Conservation (phyloP, 305 asterid species). For the Solanum hybrid region DNA sequence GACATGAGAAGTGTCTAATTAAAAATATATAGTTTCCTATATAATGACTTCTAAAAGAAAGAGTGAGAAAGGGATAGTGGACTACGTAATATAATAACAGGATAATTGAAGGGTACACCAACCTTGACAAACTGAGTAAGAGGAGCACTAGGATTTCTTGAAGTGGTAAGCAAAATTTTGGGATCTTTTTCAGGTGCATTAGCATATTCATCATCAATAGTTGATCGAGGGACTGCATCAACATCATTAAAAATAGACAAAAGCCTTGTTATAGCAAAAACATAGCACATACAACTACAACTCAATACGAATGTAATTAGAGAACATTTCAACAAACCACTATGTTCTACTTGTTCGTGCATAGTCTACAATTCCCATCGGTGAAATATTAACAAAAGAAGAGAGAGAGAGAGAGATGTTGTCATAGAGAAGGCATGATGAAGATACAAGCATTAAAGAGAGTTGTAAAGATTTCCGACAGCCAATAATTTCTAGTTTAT, state of each 20-base stretch:
- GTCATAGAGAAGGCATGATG: neutral
- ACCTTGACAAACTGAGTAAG: conserved; percentile 93
- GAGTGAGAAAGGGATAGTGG: neutral
- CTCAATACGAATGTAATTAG: neutral
- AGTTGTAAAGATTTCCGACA: neutral
- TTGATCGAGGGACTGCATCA: conserved; percentile 59
- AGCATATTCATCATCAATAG: conserved; percentile 91
- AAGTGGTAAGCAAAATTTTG: conserved; percentile 77
- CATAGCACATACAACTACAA: neutral
- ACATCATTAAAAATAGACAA: neutral
- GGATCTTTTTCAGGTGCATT: conserved; percentile 67
- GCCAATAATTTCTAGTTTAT: neutral
- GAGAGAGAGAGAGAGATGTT: neutral
- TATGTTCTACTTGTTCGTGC: neutral
- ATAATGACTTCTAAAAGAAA: neutral
- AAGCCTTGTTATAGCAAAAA: neutral
- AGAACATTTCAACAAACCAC: neutral
- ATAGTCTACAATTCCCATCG: neutral
- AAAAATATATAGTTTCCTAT: no score
- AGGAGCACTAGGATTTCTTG: conserved; percentile 89
- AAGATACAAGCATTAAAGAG: neutral
- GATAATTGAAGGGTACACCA: neutral
- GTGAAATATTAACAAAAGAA: neutral
- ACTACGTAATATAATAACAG: neutral
- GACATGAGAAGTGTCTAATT: no score